These are phyloP conservation scores for Arthrobotrys entomopaga DNA, from an alignment of 2,329 filamentous ascomycete genomes.

Conservation along the genomic window DNA sequence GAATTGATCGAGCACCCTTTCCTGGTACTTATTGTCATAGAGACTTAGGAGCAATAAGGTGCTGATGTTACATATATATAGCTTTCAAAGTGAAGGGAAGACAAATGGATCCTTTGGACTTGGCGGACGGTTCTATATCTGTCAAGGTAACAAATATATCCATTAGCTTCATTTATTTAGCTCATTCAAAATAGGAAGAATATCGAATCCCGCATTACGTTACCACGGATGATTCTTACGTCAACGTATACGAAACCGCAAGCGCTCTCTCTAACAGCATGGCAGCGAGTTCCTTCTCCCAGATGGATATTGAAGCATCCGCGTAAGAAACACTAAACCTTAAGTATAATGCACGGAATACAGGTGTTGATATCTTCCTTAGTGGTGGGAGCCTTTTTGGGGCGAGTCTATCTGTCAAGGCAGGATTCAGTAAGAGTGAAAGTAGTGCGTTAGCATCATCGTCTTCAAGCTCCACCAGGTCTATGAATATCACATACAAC, in stretches of 20 bases:
- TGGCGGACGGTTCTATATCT: background rate
- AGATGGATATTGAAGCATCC: constrained; percentile 41
- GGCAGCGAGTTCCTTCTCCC: constrained; percentile 54
- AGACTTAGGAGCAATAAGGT: background rate
- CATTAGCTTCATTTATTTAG: background rate
- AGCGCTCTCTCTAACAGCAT: constrained; percentile 36
- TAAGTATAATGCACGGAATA: background rate
- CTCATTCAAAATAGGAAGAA: constrained; percentile 4
- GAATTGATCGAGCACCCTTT: constrained; percentile 20
- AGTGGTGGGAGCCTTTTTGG: constrained; percentile 47
- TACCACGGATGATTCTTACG: constrained; percentile 54
- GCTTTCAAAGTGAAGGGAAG: constrained; percentile 24
- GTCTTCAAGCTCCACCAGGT: constrained; percentile 4
- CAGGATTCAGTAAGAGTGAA: constrained; percentile 35
- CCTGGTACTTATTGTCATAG: background rate
- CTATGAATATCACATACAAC: constrained; percentile 55
- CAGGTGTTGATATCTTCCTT: background rate
- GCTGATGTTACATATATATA: background rate
- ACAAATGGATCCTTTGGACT: constrained; percentile 2
- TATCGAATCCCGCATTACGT: constrained; percentile 30
- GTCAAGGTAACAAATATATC: background rate
- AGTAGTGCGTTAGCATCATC: constrained; percentile 12
- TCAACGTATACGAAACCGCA: constrained; percentile 51
- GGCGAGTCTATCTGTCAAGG: constrained; percentile 28
- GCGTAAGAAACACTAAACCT: constrained; percentile 26